Conservation (phyloP, 352 stramenopile genomes). For the Phytopythium ostracodes region DNA sequence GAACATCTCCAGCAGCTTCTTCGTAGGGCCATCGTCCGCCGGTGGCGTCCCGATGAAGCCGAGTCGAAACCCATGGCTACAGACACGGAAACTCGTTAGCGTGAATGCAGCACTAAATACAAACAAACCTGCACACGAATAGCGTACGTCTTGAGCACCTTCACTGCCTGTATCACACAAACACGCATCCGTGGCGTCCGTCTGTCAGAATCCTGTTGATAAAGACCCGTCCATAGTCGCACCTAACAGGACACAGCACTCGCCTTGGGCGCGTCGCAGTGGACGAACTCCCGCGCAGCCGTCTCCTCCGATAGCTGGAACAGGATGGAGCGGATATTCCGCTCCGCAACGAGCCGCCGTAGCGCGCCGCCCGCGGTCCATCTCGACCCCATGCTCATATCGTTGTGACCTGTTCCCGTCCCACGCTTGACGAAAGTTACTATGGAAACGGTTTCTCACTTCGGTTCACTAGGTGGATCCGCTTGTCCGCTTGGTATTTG, state of each 20-base stretch:
- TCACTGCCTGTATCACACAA: conserved; percentile 14
- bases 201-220: background rate
- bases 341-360: conserved; percentile 19
- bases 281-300: conserved; percentile 6
- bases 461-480: conserved; percentile 1
- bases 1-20: conserved; percentile 16
- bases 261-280: conserved; percentile 20
- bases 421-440: too few species aligned
- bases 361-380: conserved; percentile 8
- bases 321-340: conserved; percentile 50
- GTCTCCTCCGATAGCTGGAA: conserved; percentile 28
- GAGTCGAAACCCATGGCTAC: conserved; percentile 33
- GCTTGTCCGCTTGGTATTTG: background rate
- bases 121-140: background rate
- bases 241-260: background rate
- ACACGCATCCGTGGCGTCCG: conserved; percentile 4
- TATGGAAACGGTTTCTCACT: too few species aligned
- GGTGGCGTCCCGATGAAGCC: conserved; percentile 23
- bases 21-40: background rate
- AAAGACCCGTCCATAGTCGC: background rate
- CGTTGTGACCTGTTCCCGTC: background rate
- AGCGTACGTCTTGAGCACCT: conserved; percentile 21
- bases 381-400: background rate
- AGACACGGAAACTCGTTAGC: background rate
- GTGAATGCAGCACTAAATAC: background rate